Evolutionary conservation across 352 stramenopile species (phyloP).

Genomic region (Phytophthora rubi): DNA sequence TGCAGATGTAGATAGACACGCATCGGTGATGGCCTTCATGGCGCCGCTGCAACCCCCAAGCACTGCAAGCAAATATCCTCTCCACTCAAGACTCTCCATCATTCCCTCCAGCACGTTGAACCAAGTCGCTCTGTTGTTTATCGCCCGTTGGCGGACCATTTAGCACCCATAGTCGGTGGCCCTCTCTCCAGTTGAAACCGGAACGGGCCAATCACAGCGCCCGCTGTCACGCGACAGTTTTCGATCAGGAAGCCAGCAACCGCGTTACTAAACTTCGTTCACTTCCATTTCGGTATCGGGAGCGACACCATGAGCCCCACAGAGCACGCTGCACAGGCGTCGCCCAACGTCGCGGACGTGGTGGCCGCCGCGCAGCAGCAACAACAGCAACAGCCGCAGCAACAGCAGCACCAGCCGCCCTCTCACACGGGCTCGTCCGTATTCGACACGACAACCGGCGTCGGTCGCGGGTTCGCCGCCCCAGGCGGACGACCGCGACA

Average conservation of each 20-base stretch:
- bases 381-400: background rate
- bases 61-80: too few relatives aligned
- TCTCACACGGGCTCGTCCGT: conserved; percentile 34
- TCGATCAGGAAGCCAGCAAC: conserved; percentile 23
- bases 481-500: conserved; percentile 21
- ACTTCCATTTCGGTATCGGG: conserved; percentile 23
- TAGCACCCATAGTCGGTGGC: conserved; percentile 18
- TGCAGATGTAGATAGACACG: background rate
- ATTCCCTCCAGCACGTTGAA: background rate
- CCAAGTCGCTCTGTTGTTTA: background rate
- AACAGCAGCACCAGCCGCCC: conserved; percentile 5
- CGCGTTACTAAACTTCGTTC: conserved; percentile 17
- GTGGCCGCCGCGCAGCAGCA: conserved; percentile 23
- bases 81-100: too few relatives aligned
- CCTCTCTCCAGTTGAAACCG: conserved; percentile 11
- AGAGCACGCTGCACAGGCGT: conserved; percentile 19
- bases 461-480: conserved; percentile 37
- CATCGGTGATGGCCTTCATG: background rate
- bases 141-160: conserved; percentile 24
- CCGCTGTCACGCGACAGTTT: conserved; percentile 18
- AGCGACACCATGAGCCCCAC: conserved; percentile 32
- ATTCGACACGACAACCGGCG: conserved; percentile 46
- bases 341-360: conserved; percentile 29
- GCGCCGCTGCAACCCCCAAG: background rate
- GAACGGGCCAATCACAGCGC: conserved; percentile 22